These are phyloP conservation scores for Kondoa subrosea DNA, from an alignment of 768 basidiomycete genomes.

Conservation along the genomic window DNA sequence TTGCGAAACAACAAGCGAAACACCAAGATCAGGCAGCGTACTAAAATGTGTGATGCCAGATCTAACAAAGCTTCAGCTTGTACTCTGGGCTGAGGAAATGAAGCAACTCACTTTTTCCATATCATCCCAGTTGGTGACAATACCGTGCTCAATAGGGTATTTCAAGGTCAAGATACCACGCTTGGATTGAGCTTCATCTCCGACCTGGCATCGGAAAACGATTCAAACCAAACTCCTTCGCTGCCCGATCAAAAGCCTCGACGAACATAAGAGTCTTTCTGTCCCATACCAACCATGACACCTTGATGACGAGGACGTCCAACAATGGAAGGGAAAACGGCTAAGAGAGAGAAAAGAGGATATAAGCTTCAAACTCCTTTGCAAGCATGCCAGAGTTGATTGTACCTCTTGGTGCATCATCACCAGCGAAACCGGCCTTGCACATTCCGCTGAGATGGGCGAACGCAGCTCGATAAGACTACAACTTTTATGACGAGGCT, in stretches of 20 bases:
- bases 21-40: too few species aligned
- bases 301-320: slow-evolving; percentile 86
- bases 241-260: neutral
- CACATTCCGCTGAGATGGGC: slow-evolving; percentile 80
- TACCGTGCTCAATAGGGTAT: slow-evolving; percentile 80
- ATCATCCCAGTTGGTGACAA: slow-evolving; percentile 97
- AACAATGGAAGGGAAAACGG: slow-evolving; percentile 50
- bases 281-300: slow-evolving; percentile 94
- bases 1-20: too few species aligned
- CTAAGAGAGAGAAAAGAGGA: slow-evolving; percentile 9
- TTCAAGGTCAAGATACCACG: slow-evolving; percentile 85
- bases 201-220: slow-evolving; percentile 36
- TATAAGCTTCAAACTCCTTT: neutral
- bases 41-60: slow-evolving; percentile 76
- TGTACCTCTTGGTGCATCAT: slow-evolving; percentile 65
- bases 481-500: neutral
- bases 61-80: slow-evolving; percentile 3
- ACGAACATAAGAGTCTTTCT: slow-evolving; percentile 72
- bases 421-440: slow-evolving; percentile 81
- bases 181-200: slow-evolving; percentile 84
- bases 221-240: neutral
- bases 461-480: neutral
- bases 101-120: slow-evolving; percentile 69
- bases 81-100: neutral
- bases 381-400: slow-evolving; percentile 5